These are phyloP conservation scores for Suillus placidus DNA, from an alignment of 768 basidiomycete genomes.

Conservation along the genomic window DNA sequence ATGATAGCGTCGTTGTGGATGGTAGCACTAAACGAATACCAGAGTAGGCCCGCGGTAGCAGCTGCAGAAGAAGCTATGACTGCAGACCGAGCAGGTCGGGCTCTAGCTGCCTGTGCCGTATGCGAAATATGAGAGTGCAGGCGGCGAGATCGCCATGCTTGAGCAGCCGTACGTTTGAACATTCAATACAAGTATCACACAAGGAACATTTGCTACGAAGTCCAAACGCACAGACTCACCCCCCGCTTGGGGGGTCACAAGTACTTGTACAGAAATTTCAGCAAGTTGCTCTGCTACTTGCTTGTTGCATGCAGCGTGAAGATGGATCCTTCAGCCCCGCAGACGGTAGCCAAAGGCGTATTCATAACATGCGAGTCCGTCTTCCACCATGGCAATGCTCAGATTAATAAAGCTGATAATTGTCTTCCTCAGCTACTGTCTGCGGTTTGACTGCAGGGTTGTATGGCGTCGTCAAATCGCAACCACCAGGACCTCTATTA, in stretches of 20 bases:
- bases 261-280: neutral
- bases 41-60: constrained; percentile 40
- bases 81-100: constrained; percentile 20
- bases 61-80: constrained; percentile 34
- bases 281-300: neutral
- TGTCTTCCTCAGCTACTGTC: constrained; percentile 50
- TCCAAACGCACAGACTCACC: neutral
- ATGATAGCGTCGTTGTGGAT: constrained; percentile 40
- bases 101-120: constrained; percentile 24
- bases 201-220: neutral
- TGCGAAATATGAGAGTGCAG: constrained; percentile 28
- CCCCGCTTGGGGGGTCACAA: constrained; percentile 10
- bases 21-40: constrained; percentile 38
- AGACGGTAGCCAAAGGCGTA: constrained; percentile 59
- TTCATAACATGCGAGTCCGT: constrained; percentile 82
- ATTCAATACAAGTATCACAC: constrained; percentile 12
- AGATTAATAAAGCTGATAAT: constrained; percentile 27
- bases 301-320: neutral
- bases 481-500: constrained; percentile 51
- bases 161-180: constrained; percentile 15
- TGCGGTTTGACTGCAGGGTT: constrained; percentile 51
- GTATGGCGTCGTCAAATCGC: constrained; percentile 50
- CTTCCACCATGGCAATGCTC: constrained; percentile 31
- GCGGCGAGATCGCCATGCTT: constrained; percentile 5
- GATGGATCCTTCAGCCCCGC: constrained; percentile 37